Conservation (phyloP, 805 yeast species). For the Candida caryicola region DNA sequence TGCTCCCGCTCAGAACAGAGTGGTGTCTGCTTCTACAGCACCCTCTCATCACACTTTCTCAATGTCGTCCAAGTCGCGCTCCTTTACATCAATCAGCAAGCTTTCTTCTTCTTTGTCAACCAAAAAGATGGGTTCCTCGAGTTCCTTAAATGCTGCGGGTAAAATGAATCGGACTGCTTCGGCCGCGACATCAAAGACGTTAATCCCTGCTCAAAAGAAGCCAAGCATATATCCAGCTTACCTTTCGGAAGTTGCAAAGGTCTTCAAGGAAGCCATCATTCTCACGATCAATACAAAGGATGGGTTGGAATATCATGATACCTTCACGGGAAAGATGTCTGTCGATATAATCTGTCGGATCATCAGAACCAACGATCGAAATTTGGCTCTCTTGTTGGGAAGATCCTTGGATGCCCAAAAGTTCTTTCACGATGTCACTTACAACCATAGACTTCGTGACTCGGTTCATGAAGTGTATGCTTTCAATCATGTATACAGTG, state of each 20-base stretch:
- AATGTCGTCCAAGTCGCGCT: conserved; percentile 38
- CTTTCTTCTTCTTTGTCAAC: conserved; percentile 39
- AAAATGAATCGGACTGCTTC: conserved; percentile 31
- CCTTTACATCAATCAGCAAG: conserved; percentile 41
- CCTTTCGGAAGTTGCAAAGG: conserved; percentile 77
- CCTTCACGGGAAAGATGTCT: conserved; percentile 92
- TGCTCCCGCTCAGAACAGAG: conserved; percentile 8
- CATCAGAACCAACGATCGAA: conserved; percentile 86
- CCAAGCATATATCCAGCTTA: conserved; percentile 89
- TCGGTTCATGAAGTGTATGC: conserved; percentile 85
- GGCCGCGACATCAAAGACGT: conserved; percentile 11
- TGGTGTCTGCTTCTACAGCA: conserved; percentile 15
- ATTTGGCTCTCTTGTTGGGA: conserved; percentile 83
- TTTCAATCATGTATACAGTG: conserved; percentile 57
- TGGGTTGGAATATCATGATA: conserved; percentile 86
- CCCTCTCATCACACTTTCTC: conserved; percentile 34
- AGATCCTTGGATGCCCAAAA: conserved; percentile 92
- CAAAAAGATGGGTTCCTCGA: conserved; percentile 35
- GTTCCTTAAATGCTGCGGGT: conserved; percentile 25
- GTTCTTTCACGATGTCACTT: conserved; percentile 91
- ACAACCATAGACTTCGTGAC: conserved; percentile 89
- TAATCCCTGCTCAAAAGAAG: conserved; percentile 34
- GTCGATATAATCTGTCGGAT: conserved; percentile 86
- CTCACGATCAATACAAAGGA: conserved; percentile 81
- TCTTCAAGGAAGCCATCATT: conserved; percentile 66